Evolutionary conservation across 140 eudicot species (phyloP), one percentile per base, ranked within the genome.

Genomic region (Anethum foeniculum): DNA sequence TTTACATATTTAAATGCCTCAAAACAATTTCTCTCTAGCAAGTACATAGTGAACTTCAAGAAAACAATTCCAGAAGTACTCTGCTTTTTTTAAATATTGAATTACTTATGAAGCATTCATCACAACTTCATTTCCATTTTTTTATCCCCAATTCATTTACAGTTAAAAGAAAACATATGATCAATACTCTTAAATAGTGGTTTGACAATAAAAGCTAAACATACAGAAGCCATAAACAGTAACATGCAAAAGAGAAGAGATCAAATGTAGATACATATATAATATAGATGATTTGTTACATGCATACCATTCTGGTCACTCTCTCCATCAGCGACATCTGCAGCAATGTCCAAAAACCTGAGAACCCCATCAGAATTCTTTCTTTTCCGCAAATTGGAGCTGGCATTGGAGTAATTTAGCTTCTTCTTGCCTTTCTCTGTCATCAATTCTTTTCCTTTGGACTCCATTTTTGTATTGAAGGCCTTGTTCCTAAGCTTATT

Each of bases 271-370:
- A 28, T 12, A 67, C 36, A 28, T 11, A 5, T 12, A 30, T 30
- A 67, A 12, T 11, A 25, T 11, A 68, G 10, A 28, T 68, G 11
- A 34, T 14, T 6, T 30, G 74, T 32, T 14, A 68, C 74, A 68
- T 68, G 74, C 74, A 71, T 71, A 71, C 76, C 76, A 38, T 15
- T 71, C 8, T 32, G 39, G 21, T 71, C 76, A 38, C 27, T 71
- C 15, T 71, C 76, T 36, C 14, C 76, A 38, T 71, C 49, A 19
- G 76, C 76, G 19, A 13, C 76, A 38, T 6, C 0, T 71, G 76
- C 76, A 36, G 76, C 76, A 71, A 71, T 71, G 27, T 71, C 76
- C 27, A 71, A 8, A 46, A 71, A 71, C 12, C 44, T 36, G 48
- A 71, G 76, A 19, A 71, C 76, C 15, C 76, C 76, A 39, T 38